phyloP scores from a whole-genome alignment of 2,329 filamentous ascomycete genomes.

The Daldinia sp. region DNA sequence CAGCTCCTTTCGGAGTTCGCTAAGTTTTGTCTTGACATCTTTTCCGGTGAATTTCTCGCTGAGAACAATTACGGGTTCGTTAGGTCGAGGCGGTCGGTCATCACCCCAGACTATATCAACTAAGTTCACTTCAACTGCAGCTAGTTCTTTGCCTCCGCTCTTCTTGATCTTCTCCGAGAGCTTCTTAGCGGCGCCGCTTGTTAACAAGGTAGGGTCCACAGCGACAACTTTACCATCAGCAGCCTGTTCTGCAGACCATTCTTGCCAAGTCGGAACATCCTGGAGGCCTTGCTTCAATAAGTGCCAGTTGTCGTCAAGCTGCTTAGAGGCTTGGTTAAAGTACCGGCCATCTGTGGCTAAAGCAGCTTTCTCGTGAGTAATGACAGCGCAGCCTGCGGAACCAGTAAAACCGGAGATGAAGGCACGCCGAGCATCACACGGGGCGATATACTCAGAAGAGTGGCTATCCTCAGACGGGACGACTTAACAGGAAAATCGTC shows the following conservation, averaged over 20 bases:
- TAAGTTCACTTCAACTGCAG: conserved; percentile 83
- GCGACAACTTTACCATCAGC: conserved; percentile 88
- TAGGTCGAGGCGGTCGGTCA: conserved; percentile 78
- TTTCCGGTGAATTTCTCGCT: conserved; percentile 83
- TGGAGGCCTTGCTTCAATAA: conserved; percentile 93
- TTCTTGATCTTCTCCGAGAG: conserved; percentile 88
- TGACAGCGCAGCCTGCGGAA: conserved; percentile 91
- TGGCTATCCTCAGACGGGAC: conserved; percentile 97
- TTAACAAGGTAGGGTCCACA: conserved; percentile 89
- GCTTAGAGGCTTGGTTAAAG: conserved; percentile 94
- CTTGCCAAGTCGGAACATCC: conserved; percentile 96
- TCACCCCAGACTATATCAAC: conserved; percentile 91
- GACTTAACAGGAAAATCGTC: conserved; percentile 66
- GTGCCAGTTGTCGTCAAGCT: conserved; percentile 91
- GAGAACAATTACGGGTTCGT: conserved; percentile 80
- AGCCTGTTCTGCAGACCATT: conserved; percentile 92
- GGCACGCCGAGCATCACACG: conserved; percentile 90
- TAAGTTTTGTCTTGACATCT: conserved; percentile 82
- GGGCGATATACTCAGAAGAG: conserved; percentile 96
- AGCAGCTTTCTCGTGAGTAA: conserved; percentile 87
- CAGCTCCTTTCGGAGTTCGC: conserved; percentile 88
- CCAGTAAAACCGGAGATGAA: conserved; percentile 96
- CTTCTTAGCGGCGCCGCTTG: conserved; percentile 72
- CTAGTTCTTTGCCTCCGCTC: conserved; percentile 81
- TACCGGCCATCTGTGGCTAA: conserved; percentile 96